Conservation (phyloP, 2,329 filamentous ascomycete species). For the Coniochaeta sp. region DNA sequence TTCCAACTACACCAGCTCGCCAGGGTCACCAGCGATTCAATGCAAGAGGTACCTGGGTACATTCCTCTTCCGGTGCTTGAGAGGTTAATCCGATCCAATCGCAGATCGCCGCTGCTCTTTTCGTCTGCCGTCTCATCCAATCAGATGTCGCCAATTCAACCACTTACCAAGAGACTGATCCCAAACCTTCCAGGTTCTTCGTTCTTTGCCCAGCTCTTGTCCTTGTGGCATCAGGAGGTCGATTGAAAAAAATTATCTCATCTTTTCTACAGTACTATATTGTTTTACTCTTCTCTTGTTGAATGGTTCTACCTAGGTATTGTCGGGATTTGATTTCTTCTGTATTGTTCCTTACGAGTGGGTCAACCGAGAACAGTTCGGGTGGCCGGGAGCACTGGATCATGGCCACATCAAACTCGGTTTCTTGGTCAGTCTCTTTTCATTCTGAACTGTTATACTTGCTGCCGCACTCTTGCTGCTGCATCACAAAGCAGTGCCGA, state of each 20-base stretch:
- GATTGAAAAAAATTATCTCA: too few relatives aligned
- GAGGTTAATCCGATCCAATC: conserved; percentile 2
- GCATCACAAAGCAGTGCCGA: neutral
- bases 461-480: neutral
- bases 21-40: conserved; percentile 2
- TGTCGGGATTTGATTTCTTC: neutral
- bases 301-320: neutral
- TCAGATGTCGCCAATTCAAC: neutral
- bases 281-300: too few relatives aligned
- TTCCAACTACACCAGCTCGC: conserved; percentile 2
- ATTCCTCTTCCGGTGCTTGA: neutral
- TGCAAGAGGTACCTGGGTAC: conserved; percentile 1
- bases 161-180: neutral
- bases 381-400: neutral
- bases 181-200: neutral
- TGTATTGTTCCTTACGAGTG: neutral
- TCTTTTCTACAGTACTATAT: too few relatives aligned
- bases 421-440: neutral
- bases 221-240: too few relatives aligned
- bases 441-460: too few relatives aligned
- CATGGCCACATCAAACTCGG: neutral
- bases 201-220: too few relatives aligned
- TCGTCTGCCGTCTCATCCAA: neutral
- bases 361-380: neutral
- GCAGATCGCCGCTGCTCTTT: neutral